Conservation (phyloP, 805 yeast species). For the Cyberlindnera bimundalis region DNA sequence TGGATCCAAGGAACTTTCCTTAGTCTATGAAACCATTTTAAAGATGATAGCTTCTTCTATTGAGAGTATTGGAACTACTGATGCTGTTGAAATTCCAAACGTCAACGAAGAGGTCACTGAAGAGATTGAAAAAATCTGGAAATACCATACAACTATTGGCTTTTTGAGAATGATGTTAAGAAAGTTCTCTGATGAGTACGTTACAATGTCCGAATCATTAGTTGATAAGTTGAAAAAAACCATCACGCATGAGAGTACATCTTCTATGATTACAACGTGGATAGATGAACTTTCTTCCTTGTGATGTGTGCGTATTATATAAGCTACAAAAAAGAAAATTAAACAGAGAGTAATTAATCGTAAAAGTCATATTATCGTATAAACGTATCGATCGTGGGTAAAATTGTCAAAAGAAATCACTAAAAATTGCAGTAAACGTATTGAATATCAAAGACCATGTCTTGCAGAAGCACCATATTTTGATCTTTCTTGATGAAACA, state of each 20-base stretch:
- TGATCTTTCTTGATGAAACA: conserved; percentile 21
- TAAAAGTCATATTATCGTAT: too few species aligned
- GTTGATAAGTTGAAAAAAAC: conserved; percentile 32
- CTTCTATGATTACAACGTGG: conserved; percentile 30
- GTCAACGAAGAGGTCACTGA: conserved; percentile 29
- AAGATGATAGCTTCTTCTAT: conserved; percentile 22
- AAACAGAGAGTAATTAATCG: too few species aligned
- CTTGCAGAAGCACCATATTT: conserved; percentile 13
- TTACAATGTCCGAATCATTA: conserved; percentile 30
- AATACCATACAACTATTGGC: conserved; percentile 35
- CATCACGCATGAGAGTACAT: conserved; percentile 32
- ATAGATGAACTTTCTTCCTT: conserved; percentile 28
- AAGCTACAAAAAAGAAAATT: background rate
- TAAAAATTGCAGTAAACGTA: background rate
- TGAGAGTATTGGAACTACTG: conserved; percentile 18
- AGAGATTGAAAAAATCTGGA: conserved; percentile 38
- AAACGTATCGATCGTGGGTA: too few species aligned
- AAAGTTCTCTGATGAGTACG: conserved; percentile 44
- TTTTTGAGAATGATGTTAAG: conserved; percentile 39
- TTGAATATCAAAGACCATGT: conserved; percentile 11
- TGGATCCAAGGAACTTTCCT: conserved; percentile 27
- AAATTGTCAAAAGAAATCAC: too few species aligned
- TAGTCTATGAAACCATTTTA: conserved; percentile 28
- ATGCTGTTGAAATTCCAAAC: conserved; percentile 28
- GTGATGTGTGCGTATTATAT: conserved; percentile 2